Percentiles rank a stretch among this genome's conserved stretches.
These are phyloP conservation scores for Phaeophleospora eucalypticola DNA, from an alignment of 2,329 filamentous ascomycete species.

Conservation along the genomic window DNA sequence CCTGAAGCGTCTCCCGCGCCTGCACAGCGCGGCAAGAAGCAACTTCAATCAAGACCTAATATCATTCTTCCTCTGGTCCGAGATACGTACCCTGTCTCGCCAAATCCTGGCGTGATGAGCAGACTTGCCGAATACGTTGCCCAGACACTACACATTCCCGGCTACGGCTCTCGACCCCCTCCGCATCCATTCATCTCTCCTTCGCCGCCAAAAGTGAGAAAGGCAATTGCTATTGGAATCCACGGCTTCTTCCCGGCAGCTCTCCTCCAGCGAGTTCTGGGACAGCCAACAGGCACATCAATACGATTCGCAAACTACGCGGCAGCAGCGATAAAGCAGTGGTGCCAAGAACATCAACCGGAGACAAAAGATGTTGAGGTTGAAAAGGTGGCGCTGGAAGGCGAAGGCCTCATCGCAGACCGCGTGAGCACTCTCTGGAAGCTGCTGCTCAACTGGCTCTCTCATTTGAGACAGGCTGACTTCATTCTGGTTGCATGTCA, in stretches of 20 bases:
- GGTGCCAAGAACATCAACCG: slow-evolving; percentile 60
- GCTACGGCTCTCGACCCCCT: slow-evolving; percentile 30
- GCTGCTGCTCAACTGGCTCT: slow-evolving; percentile 88
- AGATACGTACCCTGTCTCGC: slow-evolving; percentile 57
- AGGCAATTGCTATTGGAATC: slow-evolving; percentile 86
- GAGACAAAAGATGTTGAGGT: slow-evolving; percentile 74
- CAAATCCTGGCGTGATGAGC: slow-evolving; percentile 44
- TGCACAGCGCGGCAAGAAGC: slow-evolving; percentile 25
- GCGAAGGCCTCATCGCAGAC: slow-evolving; percentile 86
- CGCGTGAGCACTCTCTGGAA: slow-evolving; percentile 93
- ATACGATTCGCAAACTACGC: slow-evolving; percentile 87
- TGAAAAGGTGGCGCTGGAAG: slow-evolving; percentile 90
- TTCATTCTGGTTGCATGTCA: slow-evolving; percentile 90
- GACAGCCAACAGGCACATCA: slow-evolving; percentile 92
- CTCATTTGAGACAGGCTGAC: slow-evolving; percentile 81
- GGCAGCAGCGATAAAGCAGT: slow-evolving; percentile 76
- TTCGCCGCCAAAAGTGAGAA: slow-evolving; percentile 66
- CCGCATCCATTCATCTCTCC: slow-evolving; percentile 67
- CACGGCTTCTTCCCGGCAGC: slow-evolving; percentile 91
- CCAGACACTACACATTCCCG: slow-evolving; percentile 32
- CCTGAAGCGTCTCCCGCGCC: slow-evolving; percentile 22
- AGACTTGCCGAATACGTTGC: slow-evolving; percentile 35
- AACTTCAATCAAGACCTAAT: slow-evolving; percentile 47
- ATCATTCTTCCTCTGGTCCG: slow-evolving; percentile 66
- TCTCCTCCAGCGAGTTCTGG: slow-evolving; percentile 82